phyloP scores from a whole-genome alignment of 2,329 filamentous ascomycete genomes.

The Cladosporium sphaerospermum region DNA sequence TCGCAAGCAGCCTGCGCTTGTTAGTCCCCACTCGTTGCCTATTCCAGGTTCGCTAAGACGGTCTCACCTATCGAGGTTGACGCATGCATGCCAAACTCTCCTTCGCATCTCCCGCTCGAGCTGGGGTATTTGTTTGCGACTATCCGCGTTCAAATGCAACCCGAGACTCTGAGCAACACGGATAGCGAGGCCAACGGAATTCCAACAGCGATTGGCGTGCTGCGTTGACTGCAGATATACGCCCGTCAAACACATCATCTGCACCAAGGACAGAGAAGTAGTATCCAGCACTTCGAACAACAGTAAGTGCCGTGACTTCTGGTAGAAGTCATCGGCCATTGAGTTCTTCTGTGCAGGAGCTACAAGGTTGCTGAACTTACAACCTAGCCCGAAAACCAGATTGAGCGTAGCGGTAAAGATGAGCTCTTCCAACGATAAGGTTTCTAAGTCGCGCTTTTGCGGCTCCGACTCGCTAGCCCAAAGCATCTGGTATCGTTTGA shows the following conservation, averaged over 20 bases:
- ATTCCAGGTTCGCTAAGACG: constrained; percentile 20
- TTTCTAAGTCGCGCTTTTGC: constrained; percentile 12
- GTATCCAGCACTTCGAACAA: constrained; percentile 23
- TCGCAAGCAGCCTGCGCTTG: constrained; percentile 37
- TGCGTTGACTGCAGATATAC: constrained; percentile 24
- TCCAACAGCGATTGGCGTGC: constrained; percentile 24
- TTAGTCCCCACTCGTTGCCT: constrained; percentile 30
- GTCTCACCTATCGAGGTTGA: constrained; percentile 39
- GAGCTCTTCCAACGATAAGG: constrained; percentile 16
- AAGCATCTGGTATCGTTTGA: constrained; percentile 20
- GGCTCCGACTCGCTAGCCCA: constrained; percentile 13
- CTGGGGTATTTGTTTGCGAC: constrained; percentile 46
- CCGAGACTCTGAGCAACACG: constrained; percentile 64
- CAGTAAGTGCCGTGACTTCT: constrained; percentile 21
- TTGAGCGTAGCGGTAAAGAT: constrained; percentile 22
- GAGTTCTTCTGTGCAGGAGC: constrained; percentile 19
- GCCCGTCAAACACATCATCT: constrained; percentile 21
- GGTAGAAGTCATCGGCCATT: constrained; percentile 24
- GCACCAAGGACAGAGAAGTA: constrained; percentile 19
- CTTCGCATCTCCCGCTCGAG: constrained; percentile 64
- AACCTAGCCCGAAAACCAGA: constrained; percentile 22
- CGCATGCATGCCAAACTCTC: constrained; percentile 48
- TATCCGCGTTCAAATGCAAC: constrained; percentile 54
- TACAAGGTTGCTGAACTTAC: constrained; percentile 21
- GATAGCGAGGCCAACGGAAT: constrained; percentile 37